Percentiles rank a stretch among this genome's conserved stretches.
These are phyloP conservation scores for Aspergillus biplanus DNA, from an alignment of 495 filamentous ascomycete genomes.

Conservation along the genomic window DNA sequence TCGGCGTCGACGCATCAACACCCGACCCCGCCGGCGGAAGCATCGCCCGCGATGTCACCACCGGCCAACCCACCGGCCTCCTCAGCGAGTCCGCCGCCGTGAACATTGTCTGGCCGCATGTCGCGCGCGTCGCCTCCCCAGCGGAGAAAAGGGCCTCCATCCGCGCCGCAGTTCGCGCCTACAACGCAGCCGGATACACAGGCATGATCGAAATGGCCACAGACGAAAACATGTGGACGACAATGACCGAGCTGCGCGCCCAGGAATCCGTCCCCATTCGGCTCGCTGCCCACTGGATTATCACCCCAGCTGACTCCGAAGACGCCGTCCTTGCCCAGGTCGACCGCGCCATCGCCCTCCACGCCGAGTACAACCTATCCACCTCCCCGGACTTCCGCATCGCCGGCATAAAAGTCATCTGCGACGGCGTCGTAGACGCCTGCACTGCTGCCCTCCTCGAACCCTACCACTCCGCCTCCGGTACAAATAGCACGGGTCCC, in stretches of 20 bases:
- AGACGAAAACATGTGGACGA: slow-evolving; percentile 61
- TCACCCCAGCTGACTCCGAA: slow-evolving; percentile 49
- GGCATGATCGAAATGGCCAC: slow-evolving; percentile 67
- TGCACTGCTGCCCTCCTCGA: slow-evolving; percentile 66
- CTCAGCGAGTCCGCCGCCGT: slow-evolving; percentile 61
- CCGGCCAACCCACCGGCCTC: slow-evolving; percentile 54
- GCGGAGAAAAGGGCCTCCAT: slow-evolving; percentile 47
- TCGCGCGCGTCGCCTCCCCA: slow-evolving; percentile 52
- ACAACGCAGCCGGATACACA: slow-evolving; percentile 58
- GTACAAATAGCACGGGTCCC: slow-evolving; percentile 28
- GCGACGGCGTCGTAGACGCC: slow-evolving; percentile 68
- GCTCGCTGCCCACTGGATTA: slow-evolving; percentile 64
- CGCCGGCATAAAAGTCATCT: slow-evolving; percentile 70
- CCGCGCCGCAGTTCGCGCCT: slow-evolving; percentile 48
- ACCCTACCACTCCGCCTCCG: slow-evolving; percentile 47
- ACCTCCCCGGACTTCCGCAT: slow-evolving; percentile 59
- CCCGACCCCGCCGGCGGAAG: slow-evolving; percentile 57
- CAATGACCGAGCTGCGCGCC: slow-evolving; percentile 42
- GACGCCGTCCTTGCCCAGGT: slow-evolving; percentile 55
- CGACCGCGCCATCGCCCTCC: slow-evolving; percentile 61
- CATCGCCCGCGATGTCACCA: slow-evolving; percentile 50
- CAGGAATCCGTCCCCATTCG: slow-evolving; percentile 47
- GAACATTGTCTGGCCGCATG: slow-evolving; percentile 62
- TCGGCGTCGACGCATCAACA: slow-evolving; percentile 47
- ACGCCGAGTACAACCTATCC: slow-evolving; percentile 44